Evolutionary conservation across 805 yeast species (phyloP).

Genomic region (Priceomyces carsonii): DNA sequence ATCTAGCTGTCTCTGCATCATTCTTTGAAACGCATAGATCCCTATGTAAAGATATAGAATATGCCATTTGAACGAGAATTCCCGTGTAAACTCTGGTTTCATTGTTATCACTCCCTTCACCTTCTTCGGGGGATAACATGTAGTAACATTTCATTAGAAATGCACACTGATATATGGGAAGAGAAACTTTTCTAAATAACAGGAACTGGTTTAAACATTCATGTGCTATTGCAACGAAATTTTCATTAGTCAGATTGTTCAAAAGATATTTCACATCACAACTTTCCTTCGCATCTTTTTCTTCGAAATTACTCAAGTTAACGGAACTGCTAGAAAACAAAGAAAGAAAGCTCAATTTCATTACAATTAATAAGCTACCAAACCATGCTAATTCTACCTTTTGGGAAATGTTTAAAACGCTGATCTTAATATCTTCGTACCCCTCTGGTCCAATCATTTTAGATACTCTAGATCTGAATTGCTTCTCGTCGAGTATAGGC

Average conservation of each 20-base stretch:
- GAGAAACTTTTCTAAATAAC: conserved; percentile 44
- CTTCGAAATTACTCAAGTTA: conserved; percentile 17
- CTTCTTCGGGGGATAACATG: conserved; percentile 56
- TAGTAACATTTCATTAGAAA: conserved; percentile 55
- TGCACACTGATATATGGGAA: conserved; percentile 60
- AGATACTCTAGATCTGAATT: too few relatives aligned
- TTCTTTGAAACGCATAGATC: conserved; percentile 45
- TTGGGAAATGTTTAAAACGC: conserved; percentile 22
- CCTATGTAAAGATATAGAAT: conserved; percentile 46
- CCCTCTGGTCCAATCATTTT: conserved; percentile 34
- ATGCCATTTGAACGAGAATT: conserved; percentile 43
- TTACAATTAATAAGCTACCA: neutral
- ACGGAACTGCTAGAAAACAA: conserved; percentile 14
- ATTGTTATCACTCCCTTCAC: conserved; percentile 41
- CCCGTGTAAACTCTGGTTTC: conserved; percentile 23
- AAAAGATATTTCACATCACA: too few relatives aligned
- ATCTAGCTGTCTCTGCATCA: conserved; percentile 20
- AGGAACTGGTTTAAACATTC: conserved; percentile 53
- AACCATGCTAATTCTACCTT: conserved; percentile 6
- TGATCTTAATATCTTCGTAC: conserved; percentile 23
- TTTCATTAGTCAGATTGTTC: too few relatives aligned
- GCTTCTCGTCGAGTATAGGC: conserved; percentile 30
- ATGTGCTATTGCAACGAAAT: too few relatives aligned
- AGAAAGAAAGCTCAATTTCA: neutral
- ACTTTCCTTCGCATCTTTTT: too few relatives aligned